These are phyloP conservation scores for Trichoderma pleuroti DNA, from an alignment of 2,329 filamentous ascomycete genomes.

Conservation along the genomic window DNA sequence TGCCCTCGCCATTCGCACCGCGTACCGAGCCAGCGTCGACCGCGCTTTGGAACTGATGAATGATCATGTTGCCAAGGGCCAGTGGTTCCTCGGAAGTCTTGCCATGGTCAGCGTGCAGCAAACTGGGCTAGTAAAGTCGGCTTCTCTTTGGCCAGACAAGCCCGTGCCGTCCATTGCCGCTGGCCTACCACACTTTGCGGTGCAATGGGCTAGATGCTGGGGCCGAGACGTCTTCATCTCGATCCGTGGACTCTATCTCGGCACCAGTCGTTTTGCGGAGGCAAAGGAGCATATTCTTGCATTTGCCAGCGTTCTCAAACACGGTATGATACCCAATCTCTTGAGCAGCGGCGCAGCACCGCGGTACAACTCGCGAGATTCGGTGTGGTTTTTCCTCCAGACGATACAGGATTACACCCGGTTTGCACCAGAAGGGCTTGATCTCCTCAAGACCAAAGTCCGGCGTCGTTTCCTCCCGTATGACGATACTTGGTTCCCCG, in stretches of 20 bases:
- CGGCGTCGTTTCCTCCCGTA: slow-evolving; percentile 87
- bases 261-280: slow-evolving; percentile 82
- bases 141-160: slow-evolving; percentile 83
- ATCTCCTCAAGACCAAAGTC: slow-evolving; percentile 72
- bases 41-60: slow-evolving; percentile 76
- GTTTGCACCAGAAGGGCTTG: slow-evolving; percentile 72
- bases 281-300: slow-evolving; percentile 92
- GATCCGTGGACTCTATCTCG: slow-evolving; percentile 83
- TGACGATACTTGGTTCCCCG: slow-evolving; percentile 89
- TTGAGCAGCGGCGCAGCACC: slow-evolving; percentile 81
- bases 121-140: slow-evolving; percentile 83
- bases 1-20: slow-evolving; percentile 79
- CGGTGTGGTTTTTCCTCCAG: slow-evolving; percentile 96
- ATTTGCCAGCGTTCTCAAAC: slow-evolving; percentile 94
- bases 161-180: slow-evolving; percentile 84
- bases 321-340: slow-evolving; percentile 96
- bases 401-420: slow-evolving; percentile 89
- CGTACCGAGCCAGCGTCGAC: slow-evolving; percentile 79
- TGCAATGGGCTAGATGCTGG: slow-evolving; percentile 95
- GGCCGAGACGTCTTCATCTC: slow-evolving; percentile 97
- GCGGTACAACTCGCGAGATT: slow-evolving; percentile 93
- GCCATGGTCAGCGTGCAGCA: slow-evolving; percentile 90
- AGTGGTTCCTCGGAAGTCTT: slow-evolving; percentile 84
- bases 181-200: slow-evolving; percentile 88
- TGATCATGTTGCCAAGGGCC: slow-evolving; percentile 71